Conservation (phyloP, 371 early-diverging fungal species). For the Haplosporangium sp. region DNA sequence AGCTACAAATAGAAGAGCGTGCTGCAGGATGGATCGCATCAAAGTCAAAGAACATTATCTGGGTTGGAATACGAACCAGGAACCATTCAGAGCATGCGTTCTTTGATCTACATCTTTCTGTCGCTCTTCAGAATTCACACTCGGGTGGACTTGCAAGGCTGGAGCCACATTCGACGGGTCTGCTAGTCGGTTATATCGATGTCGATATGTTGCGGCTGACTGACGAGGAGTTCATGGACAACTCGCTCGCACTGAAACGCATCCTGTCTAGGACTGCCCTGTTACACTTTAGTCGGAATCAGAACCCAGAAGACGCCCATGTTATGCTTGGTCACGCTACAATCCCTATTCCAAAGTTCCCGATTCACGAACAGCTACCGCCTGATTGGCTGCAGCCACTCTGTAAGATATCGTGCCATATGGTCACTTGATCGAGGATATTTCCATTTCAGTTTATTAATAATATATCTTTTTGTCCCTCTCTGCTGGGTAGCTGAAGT, state of each 20-base stretch:
- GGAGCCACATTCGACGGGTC: neutral
- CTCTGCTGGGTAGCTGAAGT: slow-evolving; percentile 8
- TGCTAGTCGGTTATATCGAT: neutral
- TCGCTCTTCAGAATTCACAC: neutral
- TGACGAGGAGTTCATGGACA: slow-evolving; percentile 11
- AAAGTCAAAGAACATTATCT: neutral
- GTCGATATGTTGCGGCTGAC: slow-evolving; percentile 1
- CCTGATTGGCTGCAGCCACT: neutral
- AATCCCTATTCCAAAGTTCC: neutral
- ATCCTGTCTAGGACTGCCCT: slow-evolving; percentile 1
- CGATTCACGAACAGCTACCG: neutral
- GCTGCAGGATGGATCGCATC: slow-evolving; percentile 19
- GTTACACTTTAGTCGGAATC: slow-evolving; percentile 5
- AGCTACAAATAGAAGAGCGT: slow-evolving; percentile 7
- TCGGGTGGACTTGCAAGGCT: slow-evolving; percentile 3
- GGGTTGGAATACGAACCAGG: slow-evolving; percentile 11
- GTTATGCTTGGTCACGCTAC: neutral
- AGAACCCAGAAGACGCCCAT: neutral
- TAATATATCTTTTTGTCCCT: neutral
- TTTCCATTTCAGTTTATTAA: neutral
- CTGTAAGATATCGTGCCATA: neutral
- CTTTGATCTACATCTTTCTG: slow-evolving; percentile 15
- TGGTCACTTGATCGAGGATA: neutral
- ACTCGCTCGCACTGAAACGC: slow-evolving; percentile 2
- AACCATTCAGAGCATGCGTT: slow-evolving; percentile 11